These are phyloP conservation scores for Pestalotiopsis sp. DNA, from an alignment of 2,329 filamentous ascomycete genomes.

Conservation along the genomic window DNA sequence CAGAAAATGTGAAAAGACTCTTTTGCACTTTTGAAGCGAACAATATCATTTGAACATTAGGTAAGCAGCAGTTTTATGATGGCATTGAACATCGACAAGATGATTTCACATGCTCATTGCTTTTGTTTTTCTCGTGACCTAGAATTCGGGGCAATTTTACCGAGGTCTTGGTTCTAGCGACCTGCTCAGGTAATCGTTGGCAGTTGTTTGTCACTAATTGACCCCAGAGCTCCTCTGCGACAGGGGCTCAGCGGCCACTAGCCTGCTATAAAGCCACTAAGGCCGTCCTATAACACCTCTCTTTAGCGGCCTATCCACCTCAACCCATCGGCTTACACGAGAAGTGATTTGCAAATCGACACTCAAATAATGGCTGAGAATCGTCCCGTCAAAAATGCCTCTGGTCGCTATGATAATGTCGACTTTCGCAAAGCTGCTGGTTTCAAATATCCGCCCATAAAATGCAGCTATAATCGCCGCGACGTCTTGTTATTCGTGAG, in stretches of 20 bases:
- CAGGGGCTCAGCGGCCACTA: background rate
- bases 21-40: no score
- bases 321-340: background rate
- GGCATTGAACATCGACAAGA: no score
- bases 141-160: background rate
- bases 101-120: no score
- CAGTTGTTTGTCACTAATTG: background rate
- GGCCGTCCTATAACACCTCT: no score
- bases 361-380: conserved; percentile 20
- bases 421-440: conserved; percentile 41
- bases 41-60: no score
- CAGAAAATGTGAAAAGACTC: background rate
- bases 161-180: background rate
- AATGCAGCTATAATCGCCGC: conserved; percentile 35
- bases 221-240: background rate
- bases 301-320: background rate
- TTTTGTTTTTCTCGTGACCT: no score
- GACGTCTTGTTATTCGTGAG: conserved; percentile 43
- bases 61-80: no score
- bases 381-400: conserved; percentile 35
- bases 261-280: background rate
- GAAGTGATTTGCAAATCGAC: background rate
- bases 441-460: conserved; percentile 32
- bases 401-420: conserved; percentile 41
- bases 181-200: background rate